phyloP scores from a whole-genome alignment of 164 flowering plant genomes.

The Cinnamomum micranthum region DNA sequence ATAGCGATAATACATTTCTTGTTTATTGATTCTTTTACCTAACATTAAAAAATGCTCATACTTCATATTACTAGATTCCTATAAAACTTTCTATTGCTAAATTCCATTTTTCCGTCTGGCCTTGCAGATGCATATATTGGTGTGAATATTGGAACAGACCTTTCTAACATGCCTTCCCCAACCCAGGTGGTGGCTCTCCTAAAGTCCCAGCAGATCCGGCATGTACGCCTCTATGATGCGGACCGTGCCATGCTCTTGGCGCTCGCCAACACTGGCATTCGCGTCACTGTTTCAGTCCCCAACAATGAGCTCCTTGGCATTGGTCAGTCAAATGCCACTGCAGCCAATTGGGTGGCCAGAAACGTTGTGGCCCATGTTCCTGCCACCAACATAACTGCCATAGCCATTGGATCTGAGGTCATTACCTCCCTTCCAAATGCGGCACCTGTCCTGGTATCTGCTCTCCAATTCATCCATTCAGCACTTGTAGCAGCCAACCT shows the following conservation, averaged over 20 bases:
- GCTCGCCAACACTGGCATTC: constrained; percentile 74
- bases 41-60: no score
- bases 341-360: constrained; percentile 83
- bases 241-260: constrained; percentile 76
- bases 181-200: constrained; percentile 86
- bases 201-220: constrained; percentile 71
- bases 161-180: constrained; percentile 80
- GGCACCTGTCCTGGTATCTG: constrained; percentile 70
- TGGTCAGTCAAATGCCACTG: constrained; percentile 86
- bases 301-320: constrained; percentile 75
- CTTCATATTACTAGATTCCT: no score
- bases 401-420: constrained; percentile 84
- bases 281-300: constrained; percentile 63
- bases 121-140: constrained; percentile 72
- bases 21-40: no score
- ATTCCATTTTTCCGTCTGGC: neutral
- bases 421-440: constrained; percentile 76
- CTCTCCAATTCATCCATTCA: constrained; percentile 64
- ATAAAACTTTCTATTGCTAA: no score
- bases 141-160: constrained; percentile 74
- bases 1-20: no score
- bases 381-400: constrained; percentile 77
- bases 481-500: constrained; percentile 80
- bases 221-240: constrained; percentile 74
- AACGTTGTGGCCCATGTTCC: constrained; percentile 72